Evolutionary conservation across 192 early-diverging fungal species (phyloP), one percentile per base, ranked within the genome.

Genomic region (Backusella tarrabulga): DNA sequence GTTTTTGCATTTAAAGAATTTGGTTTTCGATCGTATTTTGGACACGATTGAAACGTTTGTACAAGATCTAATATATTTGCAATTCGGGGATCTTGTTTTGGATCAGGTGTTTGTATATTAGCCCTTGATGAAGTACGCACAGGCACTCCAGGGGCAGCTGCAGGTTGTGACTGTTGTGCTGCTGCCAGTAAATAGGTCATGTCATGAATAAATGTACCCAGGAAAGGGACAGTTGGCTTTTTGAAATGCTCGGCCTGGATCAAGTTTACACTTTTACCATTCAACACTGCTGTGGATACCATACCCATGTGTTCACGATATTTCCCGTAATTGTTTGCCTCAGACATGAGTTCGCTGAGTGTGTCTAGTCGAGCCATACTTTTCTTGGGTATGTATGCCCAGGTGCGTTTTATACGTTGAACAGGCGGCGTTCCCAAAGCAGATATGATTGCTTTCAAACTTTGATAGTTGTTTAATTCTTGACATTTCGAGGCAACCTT

Each of bases 171-270:
- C 12, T 88, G 88, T 60, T 91, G 92, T 36, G 87, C 83, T 4
- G 89, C 86, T 0, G 91, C 91, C 11, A 90, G 70, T 44, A 94
- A 79, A 78, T 93, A 95, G 0, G 92, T 93, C 38, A 90, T 85
- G 71, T 95, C 93, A 76, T 93, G 92, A 38, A 93, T 90, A 79
- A 92, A 90, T 4, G 92, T 86, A n/a, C 93, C 93, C 21, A 95
- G 68, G 79, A 91, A 95, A 5, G 93, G 93, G 15, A 95, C 87
- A 42, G 86, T 87, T 1, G 93, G 92, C 66, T 89, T 81, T 79
- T 83, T 67, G 29, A 38, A 70, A n/a, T 77, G 46, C 15, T 72
- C 42, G 14, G 71, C 41, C 19, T 54, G 71, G 46, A 72, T 72
- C 17, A 44, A 34, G 17, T 40, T 60, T 3, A 71, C 54, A 14